phyloP scores from a whole-genome alignment of 129 eudicot species.

The Chrysanthemum lavandulifolium region DNA sequence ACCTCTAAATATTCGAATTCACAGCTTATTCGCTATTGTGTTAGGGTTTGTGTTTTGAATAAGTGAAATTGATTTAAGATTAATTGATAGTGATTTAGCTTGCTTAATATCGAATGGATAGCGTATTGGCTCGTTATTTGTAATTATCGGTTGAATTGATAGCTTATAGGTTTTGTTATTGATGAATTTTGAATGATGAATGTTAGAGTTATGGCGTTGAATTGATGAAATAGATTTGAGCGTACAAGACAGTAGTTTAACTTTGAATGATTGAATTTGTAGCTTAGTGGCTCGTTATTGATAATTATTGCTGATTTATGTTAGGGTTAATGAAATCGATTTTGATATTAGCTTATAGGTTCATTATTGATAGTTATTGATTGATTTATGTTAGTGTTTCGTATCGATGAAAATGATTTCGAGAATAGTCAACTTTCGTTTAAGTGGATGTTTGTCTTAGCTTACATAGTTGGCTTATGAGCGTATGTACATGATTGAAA shows the following conservation, averaged over 20 bases:
- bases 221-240: constrained; percentile 2
- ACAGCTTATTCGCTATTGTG: neutral
- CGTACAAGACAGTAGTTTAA: neutral
- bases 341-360: neutral
- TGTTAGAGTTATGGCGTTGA: constrained; percentile 30
- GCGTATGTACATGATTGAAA: too few species aligned
- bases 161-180: neutral
- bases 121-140: neutral
- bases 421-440: too few species aligned
- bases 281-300: neutral
- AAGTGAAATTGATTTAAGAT: too few species aligned
- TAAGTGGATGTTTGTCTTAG: too few species aligned
- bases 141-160: neutral
- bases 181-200: neutral
- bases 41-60: too few species aligned
- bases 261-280: neutral
- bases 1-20: neutral
- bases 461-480: too few species aligned
- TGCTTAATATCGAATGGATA: neutral
- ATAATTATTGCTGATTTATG: too few species aligned
- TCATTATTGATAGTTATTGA: neutral
- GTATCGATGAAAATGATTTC: neutral
- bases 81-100: neutral
- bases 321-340: neutral
- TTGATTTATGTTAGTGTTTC: constrained; percentile 10